Conservation (phyloP, 441 rosid genomes). For the Erodium trifolium region DNA sequence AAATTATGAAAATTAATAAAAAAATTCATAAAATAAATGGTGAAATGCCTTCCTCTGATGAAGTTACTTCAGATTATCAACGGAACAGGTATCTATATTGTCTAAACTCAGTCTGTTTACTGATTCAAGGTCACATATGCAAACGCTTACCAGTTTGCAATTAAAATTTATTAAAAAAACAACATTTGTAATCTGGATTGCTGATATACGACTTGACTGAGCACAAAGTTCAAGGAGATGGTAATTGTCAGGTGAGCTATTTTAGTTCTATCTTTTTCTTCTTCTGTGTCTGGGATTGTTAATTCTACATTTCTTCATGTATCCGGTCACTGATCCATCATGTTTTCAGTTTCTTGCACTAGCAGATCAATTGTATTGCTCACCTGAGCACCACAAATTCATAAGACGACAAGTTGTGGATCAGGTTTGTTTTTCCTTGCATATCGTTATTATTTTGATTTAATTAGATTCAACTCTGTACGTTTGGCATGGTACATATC, state of each 20-base stretch:
- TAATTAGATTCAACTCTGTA: not conserved
- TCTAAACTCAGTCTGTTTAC: not conserved
- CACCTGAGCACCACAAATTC: slow-evolving; percentile 62
- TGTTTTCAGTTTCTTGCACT: slow-evolving; percentile 69
- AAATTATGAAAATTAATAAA: too few species aligned
- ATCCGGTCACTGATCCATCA: too few species aligned
- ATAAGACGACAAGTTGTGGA: slow-evolving; percentile 45
- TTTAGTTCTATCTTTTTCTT: slow-evolving; percentile 7
- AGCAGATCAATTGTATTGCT: slow-evolving; percentile 55
- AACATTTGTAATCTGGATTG: slow-evolving; percentile 25
- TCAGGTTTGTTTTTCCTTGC: slow-evolving; percentile 46
- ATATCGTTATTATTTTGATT: not conserved
- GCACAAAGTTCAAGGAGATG: slow-evolving; percentile 57
- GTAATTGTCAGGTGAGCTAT: slow-evolving; percentile 53
- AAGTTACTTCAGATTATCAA: slow-evolving; percentile 69
- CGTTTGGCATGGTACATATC: not conserved
- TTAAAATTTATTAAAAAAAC: too few species aligned
- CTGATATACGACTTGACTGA: slow-evolving; percentile 41
- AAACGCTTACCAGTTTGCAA: too few species aligned
- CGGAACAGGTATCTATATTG: slow-evolving; percentile 39
- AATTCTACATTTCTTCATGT: too few species aligned
- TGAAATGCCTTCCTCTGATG: slow-evolving; percentile 63
- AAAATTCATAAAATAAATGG: slow-evolving; percentile 66
- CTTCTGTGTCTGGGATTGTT: not conserved
- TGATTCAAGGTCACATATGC: too few species aligned